Percentiles rank a stretch among this genome's conserved stretches.
Conservation (phyloP, 2,329 filamentous ascomycete species). For the Zymoseptoria brevis region DNA sequence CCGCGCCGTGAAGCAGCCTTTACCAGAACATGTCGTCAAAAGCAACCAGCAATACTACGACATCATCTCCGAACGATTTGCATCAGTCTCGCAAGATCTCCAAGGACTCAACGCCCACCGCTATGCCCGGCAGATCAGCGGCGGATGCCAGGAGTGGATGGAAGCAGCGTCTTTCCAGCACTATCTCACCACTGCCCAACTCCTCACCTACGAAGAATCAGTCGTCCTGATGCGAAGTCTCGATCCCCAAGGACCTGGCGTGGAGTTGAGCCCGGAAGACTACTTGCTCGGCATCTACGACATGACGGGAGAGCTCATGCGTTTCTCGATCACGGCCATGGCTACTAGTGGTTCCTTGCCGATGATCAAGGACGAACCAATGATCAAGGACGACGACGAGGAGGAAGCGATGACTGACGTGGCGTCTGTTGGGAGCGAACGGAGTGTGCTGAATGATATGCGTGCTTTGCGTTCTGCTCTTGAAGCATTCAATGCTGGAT, state of each 20-base stretch:
- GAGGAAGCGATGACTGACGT: constrained; percentile 4
- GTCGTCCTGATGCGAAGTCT: constrained; percentile 31
- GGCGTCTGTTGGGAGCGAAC: constrained; percentile 27
- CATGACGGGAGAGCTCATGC: constrained; percentile 92
- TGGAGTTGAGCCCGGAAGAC: constrained; percentile 69
- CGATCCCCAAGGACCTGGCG: constrained; percentile 36
- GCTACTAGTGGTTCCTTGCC: constrained; percentile 59
- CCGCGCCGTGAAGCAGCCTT: constrained; percentile 48
- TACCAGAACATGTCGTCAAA: constrained; percentile 62
- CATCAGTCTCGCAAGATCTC: constrained; percentile 62
- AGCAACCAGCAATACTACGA: constrained; percentile 62
- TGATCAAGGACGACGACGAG: constrained; percentile 25
- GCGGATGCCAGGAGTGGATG: constrained; percentile 85
- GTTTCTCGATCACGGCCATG: constrained; percentile 83
- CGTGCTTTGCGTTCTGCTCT: constrained; percentile 68
- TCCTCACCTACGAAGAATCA: constrained; percentile 63
- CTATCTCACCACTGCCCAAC: constrained; percentile 69
- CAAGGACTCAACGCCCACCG: constrained; percentile 72
- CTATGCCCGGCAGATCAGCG: constrained; percentile 68
- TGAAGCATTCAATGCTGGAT: constrained; percentile 58
- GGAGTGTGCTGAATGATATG: constrained; percentile 71
- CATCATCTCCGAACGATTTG: constrained; percentile 64
- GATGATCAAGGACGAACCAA: constrained; percentile 39
- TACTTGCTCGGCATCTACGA: constrained; percentile 90
- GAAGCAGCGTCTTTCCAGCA: constrained; percentile 84